Base-by-base conservation (phyloP, 75 land plant species). In the Pinus taeda region DNA sequence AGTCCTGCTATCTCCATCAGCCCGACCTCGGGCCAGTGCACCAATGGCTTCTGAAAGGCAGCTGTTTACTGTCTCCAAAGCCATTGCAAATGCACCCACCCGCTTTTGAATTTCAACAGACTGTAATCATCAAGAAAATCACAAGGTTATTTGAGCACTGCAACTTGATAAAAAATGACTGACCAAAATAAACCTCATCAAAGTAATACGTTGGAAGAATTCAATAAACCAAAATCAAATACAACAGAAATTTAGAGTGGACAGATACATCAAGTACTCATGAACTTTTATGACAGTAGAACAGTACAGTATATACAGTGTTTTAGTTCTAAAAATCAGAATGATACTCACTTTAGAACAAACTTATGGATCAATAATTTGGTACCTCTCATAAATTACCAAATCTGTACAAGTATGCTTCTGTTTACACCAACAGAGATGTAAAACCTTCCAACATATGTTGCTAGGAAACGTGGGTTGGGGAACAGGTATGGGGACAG, bases 41-140 rank as follows among this genome's bases (percentile, higher is more conserved):
- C 84, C 89, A 64, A 92, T 89, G 37, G 95, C 95, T 61, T 96
- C 97, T 53, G 98, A 92, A 57, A 96, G 90, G 57, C 95, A 86
- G 75, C 85, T 97, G 76, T 92, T 96, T 13, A 96, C 84, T 58
- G 90, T 92, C 78, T 92, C 95, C 74, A 96, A 73, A 64, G 97
- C 99, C 78, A 83, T 78, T 37, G 95, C 89, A 78, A 90, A 92
- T 13, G 97, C 99, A 13, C 99, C 99, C 78, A 94, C 85, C 70
- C 97, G 91, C 74, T 86, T 92, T 30, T 90, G 88, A 53, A 96
- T 88, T 79, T 96, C 99, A 66, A 94, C 81, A 49, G 97, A 90
- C 99, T 96, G 91, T 60, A 80, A 77, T 75, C 57, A 30, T 18
- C 26, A 26, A 39, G 21, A 7, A 15, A 75, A 75, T 69, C 58